These are phyloP conservation scores for Mucor saturninus DNA, from an alignment of 371 early-diverging fungal species.

Conservation along the genomic window DNA sequence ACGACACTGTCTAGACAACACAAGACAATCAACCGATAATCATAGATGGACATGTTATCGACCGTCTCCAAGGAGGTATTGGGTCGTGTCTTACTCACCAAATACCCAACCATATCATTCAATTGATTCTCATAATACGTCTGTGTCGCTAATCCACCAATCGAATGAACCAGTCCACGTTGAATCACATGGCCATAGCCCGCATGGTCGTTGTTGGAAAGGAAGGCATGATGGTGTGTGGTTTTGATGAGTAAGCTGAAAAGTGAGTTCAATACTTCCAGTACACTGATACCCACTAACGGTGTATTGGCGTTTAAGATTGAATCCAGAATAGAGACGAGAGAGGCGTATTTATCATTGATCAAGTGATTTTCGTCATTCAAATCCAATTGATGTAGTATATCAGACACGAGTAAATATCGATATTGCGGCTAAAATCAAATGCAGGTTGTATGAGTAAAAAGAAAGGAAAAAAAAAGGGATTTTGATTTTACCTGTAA, in stretches of 20 bases:
- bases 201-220: neutral
- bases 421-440: slow-evolving; percentile 66
- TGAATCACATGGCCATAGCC: slow-evolving; percentile 47
- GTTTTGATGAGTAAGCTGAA: slow-evolving; percentile 64
- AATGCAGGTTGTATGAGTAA: too few relatives aligned
- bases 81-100: slow-evolving; percentile 68
- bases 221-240: slow-evolving; percentile 30
- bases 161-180: slow-evolving; percentile 57
- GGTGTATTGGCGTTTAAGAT: slow-evolving; percentile 60
- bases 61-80: slow-evolving; percentile 47
- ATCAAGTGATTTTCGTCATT: slow-evolving; percentile 18
- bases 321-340: slow-evolving; percentile 62
- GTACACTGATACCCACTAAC: slow-evolving; percentile 78
- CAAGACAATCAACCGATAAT: slow-evolving; percentile 55
- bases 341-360: slow-evolving; percentile 54
- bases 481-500: slow-evolving; percentile 43
- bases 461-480: neutral
- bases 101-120: slow-evolving; percentile 77
- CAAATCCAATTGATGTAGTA: slow-evolving; percentile 63
- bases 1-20: slow-evolving; percentile 50
- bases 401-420: slow-evolving; percentile 64
- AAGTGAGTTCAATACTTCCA: slow-evolving; percentile 83
- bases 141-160: slow-evolving; percentile 78
- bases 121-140: slow-evolving; percentile 86
- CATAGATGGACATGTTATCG: slow-evolving; percentile 51